A percentile compares a stretch with the other conserved stretches of the same genome.
Evolutionary conservation across 805 yeast species (phyloP).

Genomic region (Candida saitoana): DNA sequence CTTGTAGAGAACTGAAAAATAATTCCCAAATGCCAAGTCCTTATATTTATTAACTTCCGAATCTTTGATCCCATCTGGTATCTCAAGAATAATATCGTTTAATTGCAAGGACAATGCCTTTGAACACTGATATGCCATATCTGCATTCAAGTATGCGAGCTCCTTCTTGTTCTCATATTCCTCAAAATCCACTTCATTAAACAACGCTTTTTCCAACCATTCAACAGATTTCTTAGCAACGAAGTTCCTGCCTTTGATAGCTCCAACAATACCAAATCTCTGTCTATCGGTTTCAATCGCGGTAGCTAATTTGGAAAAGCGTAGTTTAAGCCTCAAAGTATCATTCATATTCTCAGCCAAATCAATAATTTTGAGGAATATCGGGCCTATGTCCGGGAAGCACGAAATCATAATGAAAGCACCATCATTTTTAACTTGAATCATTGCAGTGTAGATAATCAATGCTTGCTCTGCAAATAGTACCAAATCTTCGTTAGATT

Average conservation of each 20-base stretch:
- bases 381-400: slow-evolving; percentile 26
- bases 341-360: slow-evolving; percentile 24
- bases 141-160: slow-evolving; percentile 47
- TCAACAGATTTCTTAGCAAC: slow-evolving; percentile 44
- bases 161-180: slow-evolving; percentile 21
- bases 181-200: slow-evolving; percentile 16
- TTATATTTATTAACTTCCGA: slow-evolving; percentile 51
- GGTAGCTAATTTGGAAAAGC: slow-evolving; percentile 38
- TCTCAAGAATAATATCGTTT: slow-evolving; percentile 54
- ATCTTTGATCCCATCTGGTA: slow-evolving; percentile 52
- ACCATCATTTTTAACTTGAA: slow-evolving; percentile 30
- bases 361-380: slow-evolving; percentile 25
- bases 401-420: slow-evolving; percentile 29
- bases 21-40: slow-evolving; percentile 63
- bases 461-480: slow-evolving; percentile 48
- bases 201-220: slow-evolving; percentile 54
- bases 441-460: slow-evolving; percentile 41
- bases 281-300: slow-evolving; percentile 32
- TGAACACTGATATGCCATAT: slow-evolving; percentile 62
- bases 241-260: slow-evolving; percentile 43
- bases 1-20: slow-evolving; percentile 58
- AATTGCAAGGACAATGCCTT: slow-evolving; percentile 54
- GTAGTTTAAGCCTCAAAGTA: slow-evolving; percentile 36
- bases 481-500: slow-evolving; percentile 25
- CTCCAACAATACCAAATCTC: slow-evolving; percentile 39